phyloP scores from a whole-genome alignment of 2,329 filamentous ascomycete species.

The Penicillium sp. region DNA sequence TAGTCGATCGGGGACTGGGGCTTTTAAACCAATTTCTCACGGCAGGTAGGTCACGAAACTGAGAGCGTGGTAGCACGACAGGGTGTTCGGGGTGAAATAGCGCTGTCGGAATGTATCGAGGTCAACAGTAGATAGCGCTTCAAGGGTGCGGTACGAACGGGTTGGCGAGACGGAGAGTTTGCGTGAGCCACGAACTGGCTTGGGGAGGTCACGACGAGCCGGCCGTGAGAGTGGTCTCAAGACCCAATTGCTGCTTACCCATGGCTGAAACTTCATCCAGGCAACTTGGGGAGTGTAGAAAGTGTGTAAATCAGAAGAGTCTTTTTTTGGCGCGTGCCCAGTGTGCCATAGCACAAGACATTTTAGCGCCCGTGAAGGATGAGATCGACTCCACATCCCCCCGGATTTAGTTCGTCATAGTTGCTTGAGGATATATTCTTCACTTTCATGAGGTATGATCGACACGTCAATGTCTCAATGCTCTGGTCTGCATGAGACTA shows the following conservation, averaged over 20 bases:
- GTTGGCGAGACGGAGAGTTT: constrained; percentile 14
- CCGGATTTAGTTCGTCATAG: neutral
- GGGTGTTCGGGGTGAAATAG: constrained; percentile 60
- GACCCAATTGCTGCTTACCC: constrained; percentile 24
- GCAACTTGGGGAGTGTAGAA: neutral
- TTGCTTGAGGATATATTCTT: too few relatives aligned
- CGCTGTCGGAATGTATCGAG: constrained; percentile 56
- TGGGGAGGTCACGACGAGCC: constrained; percentile 2
- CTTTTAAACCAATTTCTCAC: constrained; percentile 62
- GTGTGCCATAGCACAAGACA: too few relatives aligned
- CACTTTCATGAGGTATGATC: too few relatives aligned
- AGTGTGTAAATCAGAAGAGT: neutral
- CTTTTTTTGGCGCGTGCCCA: neutral
- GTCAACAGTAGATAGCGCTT: constrained; percentile 37
- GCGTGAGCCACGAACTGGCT: neutral
- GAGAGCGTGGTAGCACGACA: constrained; percentile 52
- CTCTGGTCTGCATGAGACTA: neutral
- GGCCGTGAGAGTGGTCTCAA: constrained; percentile 10
- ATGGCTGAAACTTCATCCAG: constrained; percentile 38
- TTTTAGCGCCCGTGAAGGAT: too few relatives aligned
- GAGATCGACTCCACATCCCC: neutral
- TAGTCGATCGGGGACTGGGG: constrained; percentile 39
- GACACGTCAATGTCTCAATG: too few relatives aligned
- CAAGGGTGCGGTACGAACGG: constrained; percentile 30
- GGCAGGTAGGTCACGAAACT: constrained; percentile 56